Evolutionary conservation across 2,329 filamentous ascomycete species (phyloP), one percentile per base, ranked within the genome.

Genomic region (Chaetomiaceae sp.): DNA sequence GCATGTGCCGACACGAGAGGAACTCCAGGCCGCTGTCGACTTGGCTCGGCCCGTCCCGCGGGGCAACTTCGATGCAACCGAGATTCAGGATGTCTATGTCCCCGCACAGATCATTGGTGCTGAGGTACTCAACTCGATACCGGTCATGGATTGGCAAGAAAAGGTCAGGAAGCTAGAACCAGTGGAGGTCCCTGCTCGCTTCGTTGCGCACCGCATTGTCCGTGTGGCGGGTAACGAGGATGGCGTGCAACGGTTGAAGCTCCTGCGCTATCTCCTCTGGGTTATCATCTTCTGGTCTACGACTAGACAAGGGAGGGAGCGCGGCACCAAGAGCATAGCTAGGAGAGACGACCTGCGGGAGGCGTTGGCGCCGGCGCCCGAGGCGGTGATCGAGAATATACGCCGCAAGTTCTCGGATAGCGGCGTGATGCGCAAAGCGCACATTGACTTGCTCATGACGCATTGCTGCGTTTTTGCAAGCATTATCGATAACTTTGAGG

Each of bases 121-220:
- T 20, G 84, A 87, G 33, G 79, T 87, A 21, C 77, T 90, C 67
- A 80, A 81, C 47, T 72, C 81, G 11, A 75, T 94, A 7, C 81
- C 84, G 10, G 78, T 91, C 53, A 81, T 82, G 64, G 84, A 89
- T 60, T 94, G 89, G 89, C 78, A 86, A 58, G 81, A 89, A 54
- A 77, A 79, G 43, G 75, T 79, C n/a, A 78, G 78, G 61, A 76
- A 78, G 21, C 76, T 78, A 29, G 74, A 84, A 60, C 74, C 76
- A 48, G 75, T 88, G 33, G 66, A 77, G 41, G 71, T 84, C 30
- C 71, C 69, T 37, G 87, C 82, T 33, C 77, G 78, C 54, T 91
- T 80, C 61, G 84, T 90, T 5, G 83, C 86, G 1, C 71, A 74
- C 49, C 81, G 87, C 36, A 73, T 90, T 44, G 74, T 74, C 51